Conservation (phyloP, 2,329 filamentous ascomycete species). For the Dothidotthia symphoricarpi region DNA sequence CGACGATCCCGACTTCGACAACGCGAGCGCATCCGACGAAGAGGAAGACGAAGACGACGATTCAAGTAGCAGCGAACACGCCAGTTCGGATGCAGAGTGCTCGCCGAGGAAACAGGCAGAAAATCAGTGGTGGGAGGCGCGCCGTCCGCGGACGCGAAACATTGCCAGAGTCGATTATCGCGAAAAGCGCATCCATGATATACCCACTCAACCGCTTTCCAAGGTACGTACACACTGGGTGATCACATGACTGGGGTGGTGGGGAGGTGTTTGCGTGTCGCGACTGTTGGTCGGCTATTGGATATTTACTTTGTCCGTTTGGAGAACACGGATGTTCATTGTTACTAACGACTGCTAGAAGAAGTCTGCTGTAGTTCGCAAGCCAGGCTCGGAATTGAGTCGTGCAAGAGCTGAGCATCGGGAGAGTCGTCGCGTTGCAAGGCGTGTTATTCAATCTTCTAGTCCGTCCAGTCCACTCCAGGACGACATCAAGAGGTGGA, state of each 20-base stretch:
- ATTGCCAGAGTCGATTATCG: constrained; percentile 9
- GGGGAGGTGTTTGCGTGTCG: too few species aligned
- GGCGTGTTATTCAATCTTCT: too few species aligned
- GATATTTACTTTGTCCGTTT: too few species aligned
- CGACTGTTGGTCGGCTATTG: too few species aligned
- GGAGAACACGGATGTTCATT: too few species aligned
- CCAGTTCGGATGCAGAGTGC: neutral
- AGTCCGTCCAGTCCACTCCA: too few species aligned
- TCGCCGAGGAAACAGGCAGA: constrained; percentile 2
- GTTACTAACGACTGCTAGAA: too few species aligned
- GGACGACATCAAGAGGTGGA: constrained; percentile 2
- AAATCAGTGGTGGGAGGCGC: constrained; percentile 7
- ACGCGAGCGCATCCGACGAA: constrained; percentile 5
- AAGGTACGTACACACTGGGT: constrained; percentile 1
- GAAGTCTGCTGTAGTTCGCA: too few species aligned
- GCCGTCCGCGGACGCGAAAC: constrained; percentile 2
- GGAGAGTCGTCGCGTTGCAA: too few species aligned
- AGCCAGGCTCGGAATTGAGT: too few species aligned
- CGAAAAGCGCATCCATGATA: neutral
- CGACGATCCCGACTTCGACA: constrained; percentile 5
- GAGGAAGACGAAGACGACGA: constrained; percentile 1
- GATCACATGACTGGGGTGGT: constrained; percentile 2
- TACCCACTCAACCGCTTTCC: neutral
- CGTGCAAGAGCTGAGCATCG: too few species aligned
- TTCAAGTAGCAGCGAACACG: neutral